Conservation (phyloP, 192 early-diverging fungal species). For the Coemansia sp. region DNA sequence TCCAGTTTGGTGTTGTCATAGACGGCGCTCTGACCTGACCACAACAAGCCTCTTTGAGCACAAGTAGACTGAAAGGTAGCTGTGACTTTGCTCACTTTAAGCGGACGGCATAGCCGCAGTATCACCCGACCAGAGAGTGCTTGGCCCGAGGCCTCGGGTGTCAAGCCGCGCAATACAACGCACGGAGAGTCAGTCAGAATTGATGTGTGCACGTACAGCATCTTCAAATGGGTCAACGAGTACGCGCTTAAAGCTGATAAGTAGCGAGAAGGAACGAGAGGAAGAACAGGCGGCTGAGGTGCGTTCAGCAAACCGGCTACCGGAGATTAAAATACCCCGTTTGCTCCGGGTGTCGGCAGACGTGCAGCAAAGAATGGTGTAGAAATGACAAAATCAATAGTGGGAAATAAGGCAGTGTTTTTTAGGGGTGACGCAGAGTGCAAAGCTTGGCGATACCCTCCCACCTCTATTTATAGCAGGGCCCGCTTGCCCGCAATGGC, state of each 20-base stretch:
- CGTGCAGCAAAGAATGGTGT: neutral
- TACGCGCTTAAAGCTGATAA: neutral
- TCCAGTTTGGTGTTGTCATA: neutral
- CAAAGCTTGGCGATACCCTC: neutral
- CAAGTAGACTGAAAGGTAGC: conserved; percentile 16
- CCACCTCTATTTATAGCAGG: neutral
- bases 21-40: neutral
- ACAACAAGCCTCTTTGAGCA: neutral
- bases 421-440: neutral
- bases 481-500: neutral
- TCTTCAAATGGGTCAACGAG: neutral
- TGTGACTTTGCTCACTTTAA: conserved; percentile 24
- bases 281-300: neutral
- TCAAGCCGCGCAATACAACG: conserved; percentile 21
- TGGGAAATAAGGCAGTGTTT: neutral
- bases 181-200: conserved; percentile 23
- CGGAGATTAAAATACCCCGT: neutral
- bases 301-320: neutral
- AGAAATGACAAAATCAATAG: neutral
- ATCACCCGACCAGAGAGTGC: conserved; percentile 29
- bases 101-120: conserved; percentile 24
- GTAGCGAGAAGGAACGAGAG: neutral
- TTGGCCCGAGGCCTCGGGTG: conserved; percentile 33
- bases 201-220: conserved; percentile 32
- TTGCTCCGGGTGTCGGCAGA: neutral